phyloP scores from a whole-genome alignment of 2,329 filamentous ascomycete genomes.

The Epichloe sp. region DNA sequence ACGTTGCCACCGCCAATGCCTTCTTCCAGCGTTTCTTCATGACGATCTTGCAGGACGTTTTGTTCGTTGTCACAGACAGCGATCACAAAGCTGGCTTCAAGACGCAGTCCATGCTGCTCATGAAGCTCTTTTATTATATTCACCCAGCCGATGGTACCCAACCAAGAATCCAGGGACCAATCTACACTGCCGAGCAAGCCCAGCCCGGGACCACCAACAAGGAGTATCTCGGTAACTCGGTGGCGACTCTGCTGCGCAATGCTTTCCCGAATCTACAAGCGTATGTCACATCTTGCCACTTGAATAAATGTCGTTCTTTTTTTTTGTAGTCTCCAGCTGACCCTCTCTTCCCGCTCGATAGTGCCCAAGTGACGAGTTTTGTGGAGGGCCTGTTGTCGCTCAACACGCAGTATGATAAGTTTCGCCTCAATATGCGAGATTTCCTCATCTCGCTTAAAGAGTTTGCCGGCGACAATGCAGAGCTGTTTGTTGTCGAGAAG shows the following conservation, averaged over 20 bases:
- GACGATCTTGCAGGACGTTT: constrained; percentile 89
- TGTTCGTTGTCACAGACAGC: constrained; percentile 93
- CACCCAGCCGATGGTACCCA: constrained; percentile 52
- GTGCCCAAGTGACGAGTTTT: constrained; percentile 76
- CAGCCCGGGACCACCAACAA: constrained; percentile 73
- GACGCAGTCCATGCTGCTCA: constrained; percentile 85
- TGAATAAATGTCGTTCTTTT: background rate
- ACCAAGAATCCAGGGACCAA: constrained; percentile 83
- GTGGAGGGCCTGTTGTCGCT: constrained; percentile 79
- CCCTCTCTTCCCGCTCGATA: constrained; percentile 21
- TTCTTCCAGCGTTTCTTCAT: constrained; percentile 99
- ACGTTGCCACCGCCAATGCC: constrained; percentile 70
- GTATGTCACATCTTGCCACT: constrained; percentile 38
- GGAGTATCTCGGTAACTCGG: constrained; percentile 82
- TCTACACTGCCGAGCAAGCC: constrained; percentile 77
- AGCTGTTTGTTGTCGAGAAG: constrained; percentile 87
- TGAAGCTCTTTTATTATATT: constrained; percentile 95
- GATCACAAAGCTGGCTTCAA: constrained; percentile 99
- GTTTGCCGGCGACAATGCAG: constrained; percentile 88
- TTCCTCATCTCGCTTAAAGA: constrained; percentile 97
- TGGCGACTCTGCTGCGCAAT: constrained; percentile 69
- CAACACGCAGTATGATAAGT: constrained; percentile 82
- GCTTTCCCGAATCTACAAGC: constrained; percentile 88
- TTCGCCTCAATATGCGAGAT: constrained; percentile 90
- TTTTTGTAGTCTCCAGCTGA: constrained; percentile 20